Base-by-base conservation (phyloP, 2,329 filamentous ascomycete genomes). In the Pseudogymnoascus verrucosus region DNA sequence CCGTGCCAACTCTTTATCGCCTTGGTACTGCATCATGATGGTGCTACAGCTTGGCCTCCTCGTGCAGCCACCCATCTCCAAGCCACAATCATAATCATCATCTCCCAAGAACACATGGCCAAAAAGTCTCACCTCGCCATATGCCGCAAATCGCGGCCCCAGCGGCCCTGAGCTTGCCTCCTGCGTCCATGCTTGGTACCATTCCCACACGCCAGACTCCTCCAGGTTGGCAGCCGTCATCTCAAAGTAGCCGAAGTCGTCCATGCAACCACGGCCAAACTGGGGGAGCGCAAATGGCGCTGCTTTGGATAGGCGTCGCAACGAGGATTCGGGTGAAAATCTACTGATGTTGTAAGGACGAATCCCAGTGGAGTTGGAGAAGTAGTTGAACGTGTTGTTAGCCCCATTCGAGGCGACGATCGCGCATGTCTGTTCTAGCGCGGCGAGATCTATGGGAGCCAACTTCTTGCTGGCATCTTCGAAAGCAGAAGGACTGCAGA, bases 1-100 rank as follows among this genome's bases (percentile, higher is more conserved):
- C 59, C 59, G 34, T n/a, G 59, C 59, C 26, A 39, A 42, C n/a
- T 61, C 59, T 26, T 7, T 61, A n/a, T 61, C 19, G 34, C n/a
- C 39, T 14, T 11, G 31, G n/a, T 40, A 61, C 19, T 39, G 59
- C 21, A n/a, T 39, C 34, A 61, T 26, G 19, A 61, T 61, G 23
- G 23, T 42, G 10, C n/a, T 11, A n/a, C 59, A 61, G 34, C 59
- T 61, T 16, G 59, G 59, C 12, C 59, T n/a, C 39, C 59, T 61
- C 14, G 59, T 39, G 36, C 59, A 61, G 1, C 59, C 59, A 12
- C 59, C 59, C 36, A 39, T 39, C 26, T 61, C 59, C 36, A 61
- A 36, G 1, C 59, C 59, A 61, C 59, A 61, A 19, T 61, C 26
- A 42, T 61, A 61, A 10, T 42, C 59, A 26, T 42, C 34, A 1